Conservation (phyloP, 768 basidiomycete genomes). For the Suillus subluteus region DNA sequence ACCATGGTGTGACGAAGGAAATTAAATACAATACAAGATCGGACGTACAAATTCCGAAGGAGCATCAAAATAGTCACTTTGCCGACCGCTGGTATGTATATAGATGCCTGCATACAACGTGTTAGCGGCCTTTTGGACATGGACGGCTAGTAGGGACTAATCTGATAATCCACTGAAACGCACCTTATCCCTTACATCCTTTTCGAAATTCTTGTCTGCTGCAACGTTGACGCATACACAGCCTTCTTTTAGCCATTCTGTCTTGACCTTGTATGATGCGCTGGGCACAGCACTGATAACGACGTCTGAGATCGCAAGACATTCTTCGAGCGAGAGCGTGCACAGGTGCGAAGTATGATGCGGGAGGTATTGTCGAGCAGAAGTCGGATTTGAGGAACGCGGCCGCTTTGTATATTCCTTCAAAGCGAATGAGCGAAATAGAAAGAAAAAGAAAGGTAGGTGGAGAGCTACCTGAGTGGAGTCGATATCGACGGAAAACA, state of each 20-base stretch:
- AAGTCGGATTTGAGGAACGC: constrained; percentile 40
- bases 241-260: constrained; percentile 89
- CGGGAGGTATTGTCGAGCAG: constrained; percentile 67
- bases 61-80: constrained; percentile 98
- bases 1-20: neutral
- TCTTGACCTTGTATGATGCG: constrained; percentile 85
- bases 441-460: neutral
- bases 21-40: neutral
- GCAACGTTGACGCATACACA: constrained; percentile 93
- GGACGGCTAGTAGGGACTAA: neutral
- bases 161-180: constrained; percentile 20
- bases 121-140: constrained; percentile 7
- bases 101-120: constrained; percentile 64
- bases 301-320: constrained; percentile 85
- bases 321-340: constrained; percentile 72
- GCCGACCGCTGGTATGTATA: constrained; percentile 96
- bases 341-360: constrained; percentile 80
- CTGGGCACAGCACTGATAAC: constrained; percentile 94
- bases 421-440: constrained; percentile 10
- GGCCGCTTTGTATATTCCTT: constrained; percentile 96
- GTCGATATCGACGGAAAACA: constrained; percentile 94
- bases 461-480: constrained; percentile 69
- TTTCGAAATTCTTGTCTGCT: constrained; percentile 95
- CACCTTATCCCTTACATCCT: constrained; percentile 90
- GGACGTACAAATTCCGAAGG: constrained; percentile 86